Base-by-base conservation (phyloP, 1,284 basidiomycete species). In the Ustilago shanxiensis region DNA sequence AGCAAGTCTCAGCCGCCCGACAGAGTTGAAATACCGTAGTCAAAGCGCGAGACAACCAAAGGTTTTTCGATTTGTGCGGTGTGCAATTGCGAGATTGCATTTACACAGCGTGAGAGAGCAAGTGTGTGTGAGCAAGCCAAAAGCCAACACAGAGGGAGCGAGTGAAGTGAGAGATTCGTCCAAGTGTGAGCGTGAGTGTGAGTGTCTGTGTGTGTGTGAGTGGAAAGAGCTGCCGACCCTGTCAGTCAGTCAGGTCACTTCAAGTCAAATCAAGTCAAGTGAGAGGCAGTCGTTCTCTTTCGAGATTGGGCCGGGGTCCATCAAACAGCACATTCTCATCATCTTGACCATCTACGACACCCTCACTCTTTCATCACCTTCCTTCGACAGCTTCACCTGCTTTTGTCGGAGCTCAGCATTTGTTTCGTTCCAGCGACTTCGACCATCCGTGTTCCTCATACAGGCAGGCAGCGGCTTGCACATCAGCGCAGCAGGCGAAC, bases 291-390 rank as follows among this genome's bases (percentile, higher is more conserved):
- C 33, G 37, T 53, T 31, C 16, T 41, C 20, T 51, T 47, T 45
- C n/a, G 26, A 56, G 39, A 58, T 60, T 37, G 66, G 59, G 26
- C 53, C 59, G 52, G 66, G 47, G 47, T 61, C 66, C 59, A 68
- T 61, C 52, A 31, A 55, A 53, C 20, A 18, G 26, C 31, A 37
- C 26, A 41, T 49, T 52, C 37, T 35, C 18, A 35, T 31, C 35
- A 26, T 33, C 31, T 57, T 61, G 10, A 26, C 35, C 18, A 20
- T 10, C 51, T 26, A 47, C 45, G 39, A 39, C 55, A 16, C 29
- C 59, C 20, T 44, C 20, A 11, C 41, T 39, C n/a, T 55, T 37
- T 13, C 58, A 22, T 22, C 55, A 20, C 20, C 52, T 33, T 51
- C 8, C 18, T 47, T 57, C 60, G 60, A 47, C 60, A 53, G 60